A percentile compares a stretch with the other conserved stretches of the same genome.
These are phyloP conservation scores for Metschnikowia shivogae DNA, from an alignment of 805 yeast species.

Conservation along the genomic window DNA sequence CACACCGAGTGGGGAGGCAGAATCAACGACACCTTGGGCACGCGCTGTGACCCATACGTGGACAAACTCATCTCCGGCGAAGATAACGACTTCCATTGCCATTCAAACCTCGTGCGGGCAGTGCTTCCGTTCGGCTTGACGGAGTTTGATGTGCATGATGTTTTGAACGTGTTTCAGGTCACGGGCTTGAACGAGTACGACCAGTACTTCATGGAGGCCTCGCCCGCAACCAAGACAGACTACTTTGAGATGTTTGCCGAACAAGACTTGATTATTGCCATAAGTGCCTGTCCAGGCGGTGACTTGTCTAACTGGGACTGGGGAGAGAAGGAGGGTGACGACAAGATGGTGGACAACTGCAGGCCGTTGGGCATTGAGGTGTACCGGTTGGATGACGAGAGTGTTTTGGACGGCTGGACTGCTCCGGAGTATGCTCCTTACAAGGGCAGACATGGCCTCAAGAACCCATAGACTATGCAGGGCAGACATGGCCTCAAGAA, in stretches of 20 bases:
- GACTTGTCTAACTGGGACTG: constrained; percentile 67
- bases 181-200: constrained; percentile 64
- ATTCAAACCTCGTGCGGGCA: constrained; percentile 58
- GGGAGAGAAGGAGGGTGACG: constrained; percentile 52
- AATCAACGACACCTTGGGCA: constrained; percentile 62
- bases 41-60: constrained; percentile 67
- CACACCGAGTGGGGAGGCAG: constrained; percentile 65
- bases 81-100: constrained; percentile 65
- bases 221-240: constrained; percentile 57
- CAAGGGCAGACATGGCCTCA: constrained; percentile 56
- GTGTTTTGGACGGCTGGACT: constrained; percentile 46
- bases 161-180: constrained; percentile 64
- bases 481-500: constrained; percentile 46
- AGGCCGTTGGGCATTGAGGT: constrained; percentile 63
- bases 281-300: constrained; percentile 69
- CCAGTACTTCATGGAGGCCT: constrained; percentile 67
- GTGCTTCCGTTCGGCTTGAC: constrained; percentile 57
- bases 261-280: constrained; percentile 58
- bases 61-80: constrained; percentile 61
- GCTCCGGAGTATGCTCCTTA: constrained; percentile 50
- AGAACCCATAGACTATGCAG: constrained; percentile 7
- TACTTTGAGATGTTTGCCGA: constrained; percentile 67
- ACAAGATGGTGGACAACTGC: constrained; percentile 57
- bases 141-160: constrained; percentile 67
- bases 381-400: constrained; percentile 46